phyloP scores from a whole-genome alignment of 345 rosid genomes.

The Atalantia buxifolia region DNA sequence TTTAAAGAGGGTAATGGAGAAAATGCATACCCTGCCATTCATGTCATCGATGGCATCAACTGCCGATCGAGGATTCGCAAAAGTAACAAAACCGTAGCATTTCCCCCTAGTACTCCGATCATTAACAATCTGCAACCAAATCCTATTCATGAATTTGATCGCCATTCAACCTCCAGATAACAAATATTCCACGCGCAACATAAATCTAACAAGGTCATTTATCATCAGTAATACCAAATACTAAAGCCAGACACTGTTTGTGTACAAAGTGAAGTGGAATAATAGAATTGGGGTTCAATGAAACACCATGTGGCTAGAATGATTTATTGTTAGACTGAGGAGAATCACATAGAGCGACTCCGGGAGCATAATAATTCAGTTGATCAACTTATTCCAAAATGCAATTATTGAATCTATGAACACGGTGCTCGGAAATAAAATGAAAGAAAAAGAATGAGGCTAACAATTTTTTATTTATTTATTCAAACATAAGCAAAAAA shows the following conservation, averaged over 20 bases:
- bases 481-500: neutral
- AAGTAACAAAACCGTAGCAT: slow-evolving; percentile 86
- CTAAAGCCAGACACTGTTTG: neutral
- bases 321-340: neutral
- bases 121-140: slow-evolving; percentile 56
- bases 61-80: slow-evolving; percentile 69
- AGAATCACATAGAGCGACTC: neutral
- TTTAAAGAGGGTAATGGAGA: neutral
- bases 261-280: neutral
- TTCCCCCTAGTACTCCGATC: slow-evolving; percentile 70
- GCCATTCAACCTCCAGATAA: too few species aligned
- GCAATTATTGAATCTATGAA: neutral
- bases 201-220: neutral
- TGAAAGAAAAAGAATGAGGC: neutral
- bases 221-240: too few species aligned
- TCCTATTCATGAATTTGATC: neutral
- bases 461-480: neutral
- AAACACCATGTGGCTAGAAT: neutral
- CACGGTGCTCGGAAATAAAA: neutral
- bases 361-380: neutral
- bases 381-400: neutral
- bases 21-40: slow-evolving; percentile 78
- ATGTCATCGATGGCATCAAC: slow-evolving; percentile 76
- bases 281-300: neutral
- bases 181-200: neutral